Evolutionary conservation across 371 early-diverging fungal genomes (phyloP).

Genomic region (Saksenaea oblongispora): DNA sequence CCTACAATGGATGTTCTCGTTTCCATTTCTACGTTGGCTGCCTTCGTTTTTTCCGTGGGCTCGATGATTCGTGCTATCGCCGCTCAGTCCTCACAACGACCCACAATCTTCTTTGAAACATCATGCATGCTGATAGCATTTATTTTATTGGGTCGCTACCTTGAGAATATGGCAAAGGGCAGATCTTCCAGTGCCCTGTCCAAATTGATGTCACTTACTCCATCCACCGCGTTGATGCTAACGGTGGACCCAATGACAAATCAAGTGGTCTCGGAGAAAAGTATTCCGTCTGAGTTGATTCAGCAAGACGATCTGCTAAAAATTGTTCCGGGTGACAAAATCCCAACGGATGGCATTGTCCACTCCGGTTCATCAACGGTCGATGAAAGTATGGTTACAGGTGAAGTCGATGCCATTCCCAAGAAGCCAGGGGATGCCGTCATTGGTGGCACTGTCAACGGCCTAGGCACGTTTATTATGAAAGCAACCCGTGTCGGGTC

Average conservation of each 20-base stretch:
- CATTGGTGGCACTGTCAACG: conserved; percentile 95
- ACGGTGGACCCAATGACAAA: conserved; percentile 33
- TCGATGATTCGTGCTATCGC: conserved; percentile 58
- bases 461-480: conserved; percentile 72
- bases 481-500: conserved; percentile 77
- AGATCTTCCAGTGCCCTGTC: conserved; percentile 88
- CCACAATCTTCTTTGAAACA: conserved; percentile 93
- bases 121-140: conserved; percentile 89
- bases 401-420: conserved; percentile 89
- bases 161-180: conserved; percentile 94
- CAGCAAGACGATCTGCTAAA: conserved; percentile 84
- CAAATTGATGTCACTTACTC: conserved; percentile 85
- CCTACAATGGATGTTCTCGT: conserved; percentile 98
- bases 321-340: conserved; percentile 90
- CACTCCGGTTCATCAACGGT: conserved; percentile 81
- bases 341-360: conserved; percentile 93
- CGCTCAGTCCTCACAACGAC: conserved; percentile 47
- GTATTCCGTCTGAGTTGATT: conserved; percentile 85
- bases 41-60: conserved; percentile 75
- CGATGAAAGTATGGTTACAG: conserved; percentile 98
- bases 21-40: conserved; percentile 81
- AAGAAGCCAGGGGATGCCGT: conserved; percentile 73
- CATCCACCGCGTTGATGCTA: conserved; percentile 61
- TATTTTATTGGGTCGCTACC: conserved; percentile 85
- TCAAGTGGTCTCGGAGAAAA: conserved; percentile 56